Conservation (phyloP, 768 basidiomycete genomes). For the Termitomyces heimii region DNA sequence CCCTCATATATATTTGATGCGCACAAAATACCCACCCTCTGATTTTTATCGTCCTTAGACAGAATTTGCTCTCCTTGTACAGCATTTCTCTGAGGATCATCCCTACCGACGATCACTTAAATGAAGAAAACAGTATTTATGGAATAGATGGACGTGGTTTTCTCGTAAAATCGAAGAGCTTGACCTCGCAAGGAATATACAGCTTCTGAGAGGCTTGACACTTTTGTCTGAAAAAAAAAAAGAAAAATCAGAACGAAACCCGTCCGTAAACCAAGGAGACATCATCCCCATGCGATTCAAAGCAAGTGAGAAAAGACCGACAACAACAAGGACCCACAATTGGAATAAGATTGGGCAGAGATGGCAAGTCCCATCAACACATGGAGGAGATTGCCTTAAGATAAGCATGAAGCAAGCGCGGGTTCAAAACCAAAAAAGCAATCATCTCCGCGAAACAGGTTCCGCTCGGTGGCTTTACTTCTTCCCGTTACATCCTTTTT, state of each 20-base stretch:
- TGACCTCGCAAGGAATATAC: neutral
- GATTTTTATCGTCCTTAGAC: neutral
- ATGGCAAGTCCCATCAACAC: neutral
- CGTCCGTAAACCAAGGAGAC: neutral
- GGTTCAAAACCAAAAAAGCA: neutral
- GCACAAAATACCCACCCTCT: neutral
- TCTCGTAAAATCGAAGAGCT: neutral
- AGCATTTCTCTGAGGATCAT: too few relatives aligned
- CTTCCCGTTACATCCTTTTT: neutral
- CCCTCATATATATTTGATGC: neutral
- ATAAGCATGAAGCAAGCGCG: neutral
- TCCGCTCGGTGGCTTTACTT: slow-evolving; percentile 3
- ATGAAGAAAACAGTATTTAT: too few relatives aligned
- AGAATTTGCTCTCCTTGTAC: too few relatives aligned
- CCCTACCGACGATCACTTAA: too few relatives aligned
- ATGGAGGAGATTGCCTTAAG: neutral
- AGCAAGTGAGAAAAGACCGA: neutral
- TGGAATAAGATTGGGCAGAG: neutral
- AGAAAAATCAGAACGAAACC: neutral
- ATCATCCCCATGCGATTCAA: neutral
- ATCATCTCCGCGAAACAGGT: slow-evolving; percentile 6
- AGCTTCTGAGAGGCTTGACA: neutral
- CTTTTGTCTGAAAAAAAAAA: neutral
- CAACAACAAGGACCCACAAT: slow-evolving; percentile 1
- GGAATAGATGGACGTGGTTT: neutral